Base-by-base conservation (phyloP, 2,329 filamentous ascomycete genomes). In the Arthrobotrys sinensis region DNA sequence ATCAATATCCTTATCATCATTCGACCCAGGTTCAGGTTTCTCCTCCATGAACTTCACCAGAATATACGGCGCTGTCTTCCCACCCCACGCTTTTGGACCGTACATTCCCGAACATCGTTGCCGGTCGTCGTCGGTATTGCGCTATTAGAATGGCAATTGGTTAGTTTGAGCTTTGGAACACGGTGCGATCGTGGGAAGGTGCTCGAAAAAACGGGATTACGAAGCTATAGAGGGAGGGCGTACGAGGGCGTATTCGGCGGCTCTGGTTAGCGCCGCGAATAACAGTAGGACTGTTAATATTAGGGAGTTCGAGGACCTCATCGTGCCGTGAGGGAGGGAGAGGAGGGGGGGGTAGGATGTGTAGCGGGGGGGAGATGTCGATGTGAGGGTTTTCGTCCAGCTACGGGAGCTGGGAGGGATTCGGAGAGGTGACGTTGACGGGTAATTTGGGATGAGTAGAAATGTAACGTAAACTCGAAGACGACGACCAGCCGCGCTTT, bases 61-160 rank as follows among this genome's bases (percentile, higher is more conserved):
- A 81, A 92, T 91, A 84, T 89, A 91, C 4, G 90, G 90, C 80
- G 91, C 89, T 38, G 88, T 85, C 80, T 86, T 86, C 75, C 90
- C 90, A 80, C 90, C 90, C 90, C 90, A 92, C 32, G 89, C 86
- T 82, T 90, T 91, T 82, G 87, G 88, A 83, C 88, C 90, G 85
- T 91, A 92, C 90, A 92, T 91, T 84, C 90, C 90, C 81, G 89
- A 89, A 84, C 90, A 92, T 86, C 89, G 87, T 83, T 91, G 90
- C 80, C 87, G 85, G 80, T 90, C 87, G 40, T 86, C 85, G 69
- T 88, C 86, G 81, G 87, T 87, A 83, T 89, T 86, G 83, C 87
- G 87, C 89, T 90, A 28, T 45, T 40, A 32, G 38, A 12, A 57
- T 5, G 7, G 19, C 53, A 60, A 79, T 55, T 68, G 48, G 16